Conservation (phyloP, 768 basidiomycete species). For the Mycena metata region DNA sequence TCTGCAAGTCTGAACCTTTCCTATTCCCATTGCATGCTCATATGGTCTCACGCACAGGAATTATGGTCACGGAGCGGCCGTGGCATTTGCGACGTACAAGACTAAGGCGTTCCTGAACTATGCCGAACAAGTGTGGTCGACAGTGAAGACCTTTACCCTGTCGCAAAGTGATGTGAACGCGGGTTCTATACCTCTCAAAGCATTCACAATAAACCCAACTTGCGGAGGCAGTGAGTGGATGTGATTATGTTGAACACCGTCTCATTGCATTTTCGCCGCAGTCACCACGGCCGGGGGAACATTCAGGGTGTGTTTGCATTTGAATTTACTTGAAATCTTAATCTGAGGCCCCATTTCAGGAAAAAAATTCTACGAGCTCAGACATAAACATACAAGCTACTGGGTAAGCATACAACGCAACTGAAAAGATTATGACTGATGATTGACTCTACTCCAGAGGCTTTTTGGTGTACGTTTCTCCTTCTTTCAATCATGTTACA, state of each 20-base stretch:
- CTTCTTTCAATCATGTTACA: not conserved
- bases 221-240: not conserved
- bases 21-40: not conserved
- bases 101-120: not conserved
- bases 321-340: not conserved
- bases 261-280: not conserved
- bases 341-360: not conserved
- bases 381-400: not conserved
- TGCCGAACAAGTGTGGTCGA: constrained; percentile 18
- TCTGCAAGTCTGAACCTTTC: not conserved
- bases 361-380: not conserved
- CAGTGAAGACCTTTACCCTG: not conserved
- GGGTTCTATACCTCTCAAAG: not conserved
- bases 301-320: not conserved
- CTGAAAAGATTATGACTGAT: not conserved
- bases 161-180: not conserved
- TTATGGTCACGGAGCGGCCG: constrained; percentile 12
- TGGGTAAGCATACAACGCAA: not conserved
- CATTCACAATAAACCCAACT: not conserved
- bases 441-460: not conserved
- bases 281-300: constrained; percentile 1
- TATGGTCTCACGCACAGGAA: not conserved
- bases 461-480: not conserved
- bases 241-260: not conserved
- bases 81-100: constrained; percentile 9